Conservation (phyloP, 2,329 filamentous ascomycete genomes). For the Pseudofabraea citricarpa region DNA sequence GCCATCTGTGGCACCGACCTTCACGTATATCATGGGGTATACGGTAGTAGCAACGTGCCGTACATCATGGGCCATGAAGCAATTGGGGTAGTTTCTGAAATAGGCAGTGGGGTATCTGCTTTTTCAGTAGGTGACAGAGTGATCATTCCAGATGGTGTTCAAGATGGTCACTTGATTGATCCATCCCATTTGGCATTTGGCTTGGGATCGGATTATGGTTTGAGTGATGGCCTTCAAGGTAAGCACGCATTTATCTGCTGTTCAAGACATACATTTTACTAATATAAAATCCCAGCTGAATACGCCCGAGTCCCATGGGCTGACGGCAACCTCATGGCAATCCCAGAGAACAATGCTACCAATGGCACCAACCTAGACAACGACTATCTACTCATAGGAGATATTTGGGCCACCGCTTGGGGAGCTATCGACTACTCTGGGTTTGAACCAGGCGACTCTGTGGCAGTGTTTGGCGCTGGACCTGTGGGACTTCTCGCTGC, state of each 20-base stretch:
- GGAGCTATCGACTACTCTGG: conserved; percentile 17
- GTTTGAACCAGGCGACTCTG: conserved; percentile 21
- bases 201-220: not conserved
- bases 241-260: too few relatives aligned
- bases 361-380: conserved; percentile 7
- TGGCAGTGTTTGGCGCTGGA: conserved; percentile 30
- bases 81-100: conserved; percentile 41
- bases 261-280: not conserved
- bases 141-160: conserved; percentile 42
- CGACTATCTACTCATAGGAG: conserved; percentile 23
- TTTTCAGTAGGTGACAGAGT: conserved; percentile 45
- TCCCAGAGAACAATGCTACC: conserved; percentile 44
- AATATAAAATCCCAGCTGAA: conserved; percentile 46
- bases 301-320: conserved; percentile 76
- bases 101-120: conserved; percentile 37
- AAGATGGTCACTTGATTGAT: not conserved
- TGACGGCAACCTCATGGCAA: conserved; percentile 73
- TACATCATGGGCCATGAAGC: conserved; percentile 44
- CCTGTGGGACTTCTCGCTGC: conserved; percentile 29
- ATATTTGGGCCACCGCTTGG: conserved; percentile 27
- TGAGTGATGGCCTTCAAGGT: not conserved
- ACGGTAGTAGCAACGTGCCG: conserved; percentile 16
- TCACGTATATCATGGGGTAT: conserved; percentile 43
- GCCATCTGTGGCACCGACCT: conserved; percentile 51
- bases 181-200: not conserved